Evolutionary conservation across 2,329 filamentous ascomycete species (phyloP), one percentile per base, ranked within the genome.

Genomic region (Aspergillus quadricinctus): DNA sequence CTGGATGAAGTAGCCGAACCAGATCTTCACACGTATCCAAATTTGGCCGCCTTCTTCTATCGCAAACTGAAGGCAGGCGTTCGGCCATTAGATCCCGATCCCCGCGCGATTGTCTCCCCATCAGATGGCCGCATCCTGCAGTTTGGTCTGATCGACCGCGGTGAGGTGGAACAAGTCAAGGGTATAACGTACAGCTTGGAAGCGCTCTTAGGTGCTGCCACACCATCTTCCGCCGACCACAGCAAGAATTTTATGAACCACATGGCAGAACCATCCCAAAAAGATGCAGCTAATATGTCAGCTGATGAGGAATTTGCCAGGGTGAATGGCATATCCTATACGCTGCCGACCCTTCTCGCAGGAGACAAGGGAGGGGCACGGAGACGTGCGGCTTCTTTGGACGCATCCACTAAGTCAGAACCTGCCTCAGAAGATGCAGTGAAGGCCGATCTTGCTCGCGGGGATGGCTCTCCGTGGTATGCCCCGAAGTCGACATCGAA

Each of bases 141-240:
- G 67, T 97, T 92, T 65, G 94, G 94, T 10, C 87, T 86, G 65
- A 97, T 99, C 56, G 88, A 95, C 67, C 86, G 92, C 66, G 92
- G 93, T 49, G 91, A 97, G 69, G 95, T 99, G 46, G 94, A 99
- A 73, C 94, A 99, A 77, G 93, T 99, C 61, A 99, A 99, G 77
- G 94, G 94, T 58, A 94, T 99, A 82, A 99, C 94, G 0, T 99
- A 99, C 76, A 96, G 88, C 63, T 83, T 99, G 54, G 94, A 99
- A 71, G 92, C 94, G 7, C 82, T 99, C 1, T 82, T 99, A 1
- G 94, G 94, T 62, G 73, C 72, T 62, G 83, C 75, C 74, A 87
- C 65, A 70, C 82, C 56, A 55, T 67, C 69, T 9, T 66, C 74
- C 28, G 69, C 73, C 11, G 73, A 75, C 62, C 75, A 67, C 62